phyloP scores from a whole-genome alignment of 139 green algal genomes.

The Coccomyxa sp. region DNA sequence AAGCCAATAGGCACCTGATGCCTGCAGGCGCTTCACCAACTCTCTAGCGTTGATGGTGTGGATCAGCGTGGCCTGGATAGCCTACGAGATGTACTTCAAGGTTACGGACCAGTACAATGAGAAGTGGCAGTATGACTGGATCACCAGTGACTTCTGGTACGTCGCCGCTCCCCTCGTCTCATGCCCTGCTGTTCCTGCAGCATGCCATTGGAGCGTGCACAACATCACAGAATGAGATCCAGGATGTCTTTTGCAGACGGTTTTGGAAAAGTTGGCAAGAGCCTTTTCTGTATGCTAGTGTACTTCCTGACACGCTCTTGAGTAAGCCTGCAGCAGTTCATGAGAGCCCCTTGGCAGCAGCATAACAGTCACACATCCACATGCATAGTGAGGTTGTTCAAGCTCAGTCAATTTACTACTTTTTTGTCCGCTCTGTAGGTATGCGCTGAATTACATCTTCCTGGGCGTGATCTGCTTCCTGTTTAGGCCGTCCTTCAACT shows the following conservation, averaged over 20 bases:
- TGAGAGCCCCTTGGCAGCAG: no score
- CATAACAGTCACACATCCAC: no score
- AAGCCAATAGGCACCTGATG: background rate
- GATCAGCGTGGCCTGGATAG: conserved; percentile 53
- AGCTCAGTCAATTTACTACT: no score
- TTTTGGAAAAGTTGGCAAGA: no score
- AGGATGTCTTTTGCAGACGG: no score
- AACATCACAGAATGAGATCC: no score
- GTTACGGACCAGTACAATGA: conserved; percentile 54
- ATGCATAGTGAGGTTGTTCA: no score
- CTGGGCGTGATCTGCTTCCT: conserved; percentile 51
- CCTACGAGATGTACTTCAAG: conserved; percentile 68
- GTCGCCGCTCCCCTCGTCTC: background rate
- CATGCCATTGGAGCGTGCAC: no score
- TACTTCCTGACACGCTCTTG: no score
- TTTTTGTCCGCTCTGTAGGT: background rate
- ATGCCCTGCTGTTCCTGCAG: background rate
- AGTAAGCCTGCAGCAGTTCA: no score
- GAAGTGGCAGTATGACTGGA: conserved; percentile 55
- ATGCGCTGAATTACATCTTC: conserved; percentile 42
- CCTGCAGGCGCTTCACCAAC: conserved; percentile 51
- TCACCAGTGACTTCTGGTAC: conserved; percentile 49
- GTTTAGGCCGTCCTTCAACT: conserved; percentile 33
- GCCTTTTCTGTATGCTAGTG: no score
- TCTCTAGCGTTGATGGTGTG: conserved; percentile 49